Percentiles rank a stretch among this genome's conserved stretches.
phyloP scores from a whole-genome alignment of 805 yeast species.

The Myxozyma geophila region DNA sequence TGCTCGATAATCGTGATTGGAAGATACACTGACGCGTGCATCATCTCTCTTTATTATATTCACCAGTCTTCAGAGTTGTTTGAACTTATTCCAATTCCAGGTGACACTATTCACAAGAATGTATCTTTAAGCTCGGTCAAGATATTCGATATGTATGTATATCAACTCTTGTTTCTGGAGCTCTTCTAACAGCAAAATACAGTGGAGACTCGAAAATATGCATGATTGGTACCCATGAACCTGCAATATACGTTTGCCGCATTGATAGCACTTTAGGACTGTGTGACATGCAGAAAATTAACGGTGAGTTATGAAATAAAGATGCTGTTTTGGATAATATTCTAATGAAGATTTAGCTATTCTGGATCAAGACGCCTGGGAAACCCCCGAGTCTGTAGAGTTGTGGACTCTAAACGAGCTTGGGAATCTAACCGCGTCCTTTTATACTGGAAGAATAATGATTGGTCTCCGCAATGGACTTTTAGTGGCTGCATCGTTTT shows the following conservation, averaged over 20 bases:
- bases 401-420: background rate
- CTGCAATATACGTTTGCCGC: constrained; percentile 2
- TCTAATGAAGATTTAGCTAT: too few relatives aligned
- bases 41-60: constrained; percentile 1
- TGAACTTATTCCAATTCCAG: background rate
- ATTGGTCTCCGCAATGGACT: constrained; percentile 29
- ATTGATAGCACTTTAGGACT: background rate
- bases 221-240: constrained; percentile 24
- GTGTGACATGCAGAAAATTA: background rate
- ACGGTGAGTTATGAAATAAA: background rate
- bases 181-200: background rate
- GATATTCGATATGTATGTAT: constrained; percentile 6
- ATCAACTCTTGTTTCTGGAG: background rate
- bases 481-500: background rate
- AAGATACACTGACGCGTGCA: background rate
- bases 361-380: background rate
- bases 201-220: constrained; percentile 13
- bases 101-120: background rate
- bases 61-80: background rate
- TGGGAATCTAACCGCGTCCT: background rate
- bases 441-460: background rate
- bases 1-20: constrained; percentile 10
- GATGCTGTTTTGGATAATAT: too few relatives aligned
- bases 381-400: constrained; percentile 1
- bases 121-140: background rate